phyloP scores from a whole-genome alignment of 257 asterid species.

The Ajuga chamaepitys region DNA sequence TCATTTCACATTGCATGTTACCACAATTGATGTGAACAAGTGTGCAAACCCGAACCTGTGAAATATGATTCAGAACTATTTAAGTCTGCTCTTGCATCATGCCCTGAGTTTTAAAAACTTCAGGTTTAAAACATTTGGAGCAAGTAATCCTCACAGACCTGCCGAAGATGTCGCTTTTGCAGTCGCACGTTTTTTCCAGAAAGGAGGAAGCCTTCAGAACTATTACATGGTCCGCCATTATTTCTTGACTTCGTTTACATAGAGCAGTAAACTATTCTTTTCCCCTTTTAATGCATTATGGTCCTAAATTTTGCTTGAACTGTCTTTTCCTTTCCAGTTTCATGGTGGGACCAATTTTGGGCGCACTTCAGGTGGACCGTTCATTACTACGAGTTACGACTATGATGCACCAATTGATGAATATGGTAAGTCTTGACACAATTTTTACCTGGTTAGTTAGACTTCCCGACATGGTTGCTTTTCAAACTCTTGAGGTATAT shows the following conservation, averaged over 20 bases:
- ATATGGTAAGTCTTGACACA: slow-evolving; percentile 44
- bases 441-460: not conserved
- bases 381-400: slow-evolving; percentile 91
- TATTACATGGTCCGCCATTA: slow-evolving; percentile 69
- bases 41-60: not conserved
- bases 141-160: slow-evolving; percentile 88
- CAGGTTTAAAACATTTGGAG: slow-evolving; percentile 91
- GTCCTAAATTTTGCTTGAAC: no score
- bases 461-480: not conserved
- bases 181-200: slow-evolving; percentile 91
- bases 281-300: no score
- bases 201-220: slow-evolving; percentile 91
- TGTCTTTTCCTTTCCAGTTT: slow-evolving; percentile 40
- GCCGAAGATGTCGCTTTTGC: slow-evolving; percentile 86
- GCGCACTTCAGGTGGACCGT: slow-evolving; percentile 95
- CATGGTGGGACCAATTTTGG: slow-evolving; percentile 99
- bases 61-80: not conserved
- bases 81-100: not conserved
- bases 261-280: no score
- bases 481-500: slow-evolving; percentile 1
- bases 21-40: not conserved
- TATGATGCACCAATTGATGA: slow-evolving; percentile 97
- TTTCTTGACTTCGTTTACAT: not conserved
- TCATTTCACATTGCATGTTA: not conserved
- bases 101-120: slow-evolving; percentile 3